Base-by-base conservation (phyloP, 805 yeast genomes). In the Starmera dryadoides region DNA sequence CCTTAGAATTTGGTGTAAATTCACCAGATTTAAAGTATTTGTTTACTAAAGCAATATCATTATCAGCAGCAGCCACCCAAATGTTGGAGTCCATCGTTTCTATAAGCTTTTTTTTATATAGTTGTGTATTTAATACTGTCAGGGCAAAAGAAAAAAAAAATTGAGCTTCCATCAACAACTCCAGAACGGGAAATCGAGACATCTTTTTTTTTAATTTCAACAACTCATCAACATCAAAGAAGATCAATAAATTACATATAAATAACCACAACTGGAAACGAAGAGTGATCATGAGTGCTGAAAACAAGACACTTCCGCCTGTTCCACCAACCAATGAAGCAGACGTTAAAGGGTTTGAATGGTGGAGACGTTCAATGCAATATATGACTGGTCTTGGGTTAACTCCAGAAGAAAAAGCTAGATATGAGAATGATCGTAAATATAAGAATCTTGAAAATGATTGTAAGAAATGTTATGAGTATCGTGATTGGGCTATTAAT, bases 1-100 rank as follows among this genome's bases (percentile, higher is more conserved):
- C 99, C 45, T 81, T 77, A 6, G 82, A 73, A 53, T 86, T 82
- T 3, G 96, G 75, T 3, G 79, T 69, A 46, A 65, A 68, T 6
- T 63, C 52, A 0, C 81, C 82, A 0, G 71, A 50, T 10, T 60
- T 66, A 7, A 93, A 62, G 38, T 68, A 64, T 12, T 68, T 46
- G 45, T 79, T 73, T 6, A 93, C 96, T 7, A 69, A 52, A 3
- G 64, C 70, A 3, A 72, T 42, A 44, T 81, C 75, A 50, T 86
- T 82, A 56, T 93, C 98, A 16, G 97, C 85, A 6, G 96, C 91
- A 4, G 96, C 96, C 6, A 86, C 78, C 98, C 98, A 93, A 42
- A 93, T 78, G 61, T 93, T 91, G 48, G 32, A 30, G 4, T 40
- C 46, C 48, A 48, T 12, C 10, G 11, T 25, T 28, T 25, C 16